Base-by-base conservation (phyloP, 1,139 yeast genomes). In the Nadsonia starkeyi-henricii region DNA sequence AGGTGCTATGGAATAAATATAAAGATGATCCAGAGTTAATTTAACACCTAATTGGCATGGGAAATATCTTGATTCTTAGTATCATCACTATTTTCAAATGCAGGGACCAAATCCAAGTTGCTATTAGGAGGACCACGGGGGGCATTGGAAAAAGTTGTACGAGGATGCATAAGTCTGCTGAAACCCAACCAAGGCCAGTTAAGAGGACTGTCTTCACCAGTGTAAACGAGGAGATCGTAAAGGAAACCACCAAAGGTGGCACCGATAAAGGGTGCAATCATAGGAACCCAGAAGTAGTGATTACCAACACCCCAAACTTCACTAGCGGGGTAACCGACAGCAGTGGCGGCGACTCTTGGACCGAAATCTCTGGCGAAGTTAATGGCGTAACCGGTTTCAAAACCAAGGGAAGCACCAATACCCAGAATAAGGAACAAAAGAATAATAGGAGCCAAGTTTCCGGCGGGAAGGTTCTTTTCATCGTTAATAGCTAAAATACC, bases 311-410 rank as follows among this genome's bases (percentile, higher is more conserved):
- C 54, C 64, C 69, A 73, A 54, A 72, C 59, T 20, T 63, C 63
- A 47, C 65, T 57, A 45, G 72, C 69, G 39, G 39, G 39, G 53
- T 72, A 72, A 33, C 78, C 78, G 44, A 72, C 64, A 45, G 70
- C 60, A 45, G 62, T 63, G 33, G 74, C 59, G 33, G 75, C 76
- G 45, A 73, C 57, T 55, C 78, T 63, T 51, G 78, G 78, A 42
- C 74, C 75, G 49, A 73, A 64, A 59, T 74, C 78, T 63, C 78
- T 71, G 21, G 78, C 78, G 52, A 70, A 62, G 60, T 73, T 73
- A 54, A 74, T 61, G 45, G 77, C 77, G 55, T 72, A 71, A 39
- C 77, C 77, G 21, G 78, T 74, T 58, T 71, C 74, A 61, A 66
- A 71, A 46, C 75, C 74, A 50, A 69, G 64, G 19, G 72, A 58